Percentiles rank a stretch among this genome's conserved stretches.
These are phyloP conservation scores for Ceratocystis destructans DNA, from an alignment of 2,329 filamentous ascomycete genomes.

Conservation along the genomic window DNA sequence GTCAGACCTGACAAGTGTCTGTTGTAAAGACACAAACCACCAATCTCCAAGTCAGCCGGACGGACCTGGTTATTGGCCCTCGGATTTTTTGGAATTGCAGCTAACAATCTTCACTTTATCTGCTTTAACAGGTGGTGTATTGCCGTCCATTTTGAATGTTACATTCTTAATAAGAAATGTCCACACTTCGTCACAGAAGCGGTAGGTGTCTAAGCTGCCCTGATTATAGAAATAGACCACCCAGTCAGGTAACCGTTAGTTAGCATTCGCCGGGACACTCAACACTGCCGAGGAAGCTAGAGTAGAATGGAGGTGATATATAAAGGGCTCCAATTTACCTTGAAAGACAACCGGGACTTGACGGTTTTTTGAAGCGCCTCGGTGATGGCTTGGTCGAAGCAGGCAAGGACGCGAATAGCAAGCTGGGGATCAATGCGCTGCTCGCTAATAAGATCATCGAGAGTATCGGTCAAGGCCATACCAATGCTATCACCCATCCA, in stretches of 20 bases:
- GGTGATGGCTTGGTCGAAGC: conserved; percentile 88
- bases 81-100: conserved; percentile 72
- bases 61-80: conserved; percentile 25
- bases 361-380: conserved; percentile 87
- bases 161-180: conserved; percentile 98
- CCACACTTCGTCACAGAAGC: conserved; percentile 99
- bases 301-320: background rate
- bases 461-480: conserved; percentile 82
- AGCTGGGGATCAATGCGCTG: conserved; percentile 94
- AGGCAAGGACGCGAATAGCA: conserved; percentile 92
- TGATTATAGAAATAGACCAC: conserved; percentile 27
- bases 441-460: conserved; percentile 90
- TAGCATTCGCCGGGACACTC: background rate
- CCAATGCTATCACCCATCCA: conserved; percentile 58
- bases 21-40: background rate
- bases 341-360: conserved; percentile 82
- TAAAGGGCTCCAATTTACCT: conserved; percentile 42
- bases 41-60: background rate
- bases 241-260: background rate
- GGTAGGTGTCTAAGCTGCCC: conserved; percentile 95
- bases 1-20: background rate
- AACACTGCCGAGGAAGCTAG: background rate
- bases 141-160: conserved; percentile 91
- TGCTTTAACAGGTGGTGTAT: conserved; percentile 55
- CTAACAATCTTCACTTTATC: conserved; percentile 98